A percentile compares a stretch with the other conserved stretches of the same genome.
phyloP scores from a whole-genome alignment of 78 protist genomes.

The Emiliania huxleyi region DNA sequence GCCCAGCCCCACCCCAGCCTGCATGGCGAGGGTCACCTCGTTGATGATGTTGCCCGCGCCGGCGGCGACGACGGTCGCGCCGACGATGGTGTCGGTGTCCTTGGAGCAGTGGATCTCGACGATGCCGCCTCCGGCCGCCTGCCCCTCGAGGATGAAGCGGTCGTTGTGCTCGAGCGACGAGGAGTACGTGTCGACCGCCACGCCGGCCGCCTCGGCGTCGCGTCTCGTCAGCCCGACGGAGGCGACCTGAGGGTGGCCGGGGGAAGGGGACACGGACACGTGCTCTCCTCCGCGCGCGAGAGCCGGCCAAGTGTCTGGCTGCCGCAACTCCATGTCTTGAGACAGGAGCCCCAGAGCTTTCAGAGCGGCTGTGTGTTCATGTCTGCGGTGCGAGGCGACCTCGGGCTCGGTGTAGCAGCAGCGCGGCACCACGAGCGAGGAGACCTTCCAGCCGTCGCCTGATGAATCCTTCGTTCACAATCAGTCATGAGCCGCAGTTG shows the following conservation, averaged over 20 bases:
- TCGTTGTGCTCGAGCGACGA: conserved; percentile 46
- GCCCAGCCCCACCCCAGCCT: background rate
- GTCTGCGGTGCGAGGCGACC: no score
- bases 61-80: conserved; percentile 65
- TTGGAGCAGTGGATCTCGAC: conserved; percentile 41
- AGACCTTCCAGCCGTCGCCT: no score
- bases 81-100: conserved; percentile 45
- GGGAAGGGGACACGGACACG: no score
- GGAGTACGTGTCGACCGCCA: background rate
- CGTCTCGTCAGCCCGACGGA: background rate
- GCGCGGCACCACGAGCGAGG: no score
- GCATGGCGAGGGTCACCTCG: conserved; percentile 63
- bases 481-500: no score
- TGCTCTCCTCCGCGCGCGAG: no score
- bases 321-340: no score
- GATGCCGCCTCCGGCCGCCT: conserved; percentile 42
- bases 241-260: no score
- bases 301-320: no score
- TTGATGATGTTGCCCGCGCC: conserved; percentile 67
- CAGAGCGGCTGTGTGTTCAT: no score
- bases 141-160: conserved; percentile 55
- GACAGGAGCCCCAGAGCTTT: no score
- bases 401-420: conserved; percentile 67
- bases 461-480: no score
- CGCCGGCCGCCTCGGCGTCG: background rate